These are phyloP conservation scores for Beauveria sp. DNA, from an alignment of 2,329 filamentous ascomycete genomes.

Conservation along the genomic window DNA sequence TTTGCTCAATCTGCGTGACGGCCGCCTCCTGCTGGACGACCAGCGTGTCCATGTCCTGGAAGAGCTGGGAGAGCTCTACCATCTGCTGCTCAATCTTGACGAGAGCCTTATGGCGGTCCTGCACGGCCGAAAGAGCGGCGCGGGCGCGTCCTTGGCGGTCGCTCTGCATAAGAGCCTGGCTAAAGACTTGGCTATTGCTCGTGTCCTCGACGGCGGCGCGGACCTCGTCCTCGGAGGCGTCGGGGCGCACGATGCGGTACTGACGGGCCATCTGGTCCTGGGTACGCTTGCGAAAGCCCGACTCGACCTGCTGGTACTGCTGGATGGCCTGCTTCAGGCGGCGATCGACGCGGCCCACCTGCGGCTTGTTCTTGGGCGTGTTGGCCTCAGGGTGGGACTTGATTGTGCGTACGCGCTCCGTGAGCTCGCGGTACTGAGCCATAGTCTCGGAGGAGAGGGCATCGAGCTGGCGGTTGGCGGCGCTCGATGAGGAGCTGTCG, in stretches of 20 bases:
- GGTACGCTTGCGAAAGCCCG: slow-evolving; percentile 69
- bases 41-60: slow-evolving; percentile 80
- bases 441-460: slow-evolving; percentile 71
- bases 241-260: slow-evolving; percentile 80
- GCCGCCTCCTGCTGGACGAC: slow-evolving; percentile 80
- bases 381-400: slow-evolving; percentile 75
- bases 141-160: slow-evolving; percentile 76
- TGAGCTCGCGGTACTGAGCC: slow-evolving; percentile 71
- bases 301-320: slow-evolving; percentile 73
- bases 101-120: slow-evolving; percentile 76
- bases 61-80: slow-evolving; percentile 77
- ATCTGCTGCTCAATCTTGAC: slow-evolving; percentile 89
- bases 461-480: slow-evolving; percentile 63
- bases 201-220: slow-evolving; percentile 67
- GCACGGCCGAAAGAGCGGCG: slow-evolving; percentile 69
- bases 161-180: slow-evolving; percentile 75
- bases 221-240: slow-evolving; percentile 72
- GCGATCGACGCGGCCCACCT: slow-evolving; percentile 74
- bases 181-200: slow-evolving; percentile 72
- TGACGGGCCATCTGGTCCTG: slow-evolving; percentile 81
- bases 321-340: slow-evolving; percentile 75
- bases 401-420: slow-evolving; percentile 69
- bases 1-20: slow-evolving; percentile 74
- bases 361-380: slow-evolving; percentile 64
- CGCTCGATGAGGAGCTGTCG: slow-evolving; percentile 60